Conservation (phyloP, 2,329 filamentous ascomycete species). For the Trichoderma sp. region DNA sequence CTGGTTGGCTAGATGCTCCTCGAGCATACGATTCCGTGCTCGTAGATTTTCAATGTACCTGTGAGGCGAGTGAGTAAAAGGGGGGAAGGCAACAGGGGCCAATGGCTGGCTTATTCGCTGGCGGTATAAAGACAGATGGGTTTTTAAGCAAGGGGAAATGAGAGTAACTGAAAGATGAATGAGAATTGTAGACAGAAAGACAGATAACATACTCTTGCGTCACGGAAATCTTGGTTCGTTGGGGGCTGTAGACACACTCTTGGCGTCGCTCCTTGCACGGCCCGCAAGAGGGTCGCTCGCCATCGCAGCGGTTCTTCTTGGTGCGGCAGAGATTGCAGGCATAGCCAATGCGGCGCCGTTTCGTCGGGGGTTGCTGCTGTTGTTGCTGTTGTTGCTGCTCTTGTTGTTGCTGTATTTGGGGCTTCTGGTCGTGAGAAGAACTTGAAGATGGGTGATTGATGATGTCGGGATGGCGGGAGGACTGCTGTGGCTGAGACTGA, state of each 20-base stretch:
- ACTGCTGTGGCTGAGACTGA: not conserved
- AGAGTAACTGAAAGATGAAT: not conserved
- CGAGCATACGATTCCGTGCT: conserved; percentile 11
- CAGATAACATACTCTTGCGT: conserved; percentile 10
- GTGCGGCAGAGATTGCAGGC: conserved; percentile 9
- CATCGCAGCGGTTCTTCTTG: conserved; percentile 14
- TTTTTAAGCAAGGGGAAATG: not conserved
- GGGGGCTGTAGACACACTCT: conserved; percentile 14
- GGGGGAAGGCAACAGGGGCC: not conserved
- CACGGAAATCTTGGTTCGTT: conserved; percentile 12
- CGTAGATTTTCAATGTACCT: conserved; percentile 16
- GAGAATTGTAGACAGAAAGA: not conserved
- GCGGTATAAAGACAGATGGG: not conserved
- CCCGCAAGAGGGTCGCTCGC: conserved; percentile 10
- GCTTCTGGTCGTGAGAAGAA: not conserved
- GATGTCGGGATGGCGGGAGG: not conserved
- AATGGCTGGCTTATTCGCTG: not conserved
- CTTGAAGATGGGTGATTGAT: not conserved
- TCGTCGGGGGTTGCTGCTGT: not conserved
- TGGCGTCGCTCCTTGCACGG: conserved; percentile 16
- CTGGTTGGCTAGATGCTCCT: conserved; percentile 9
- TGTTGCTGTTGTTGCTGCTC: not conserved
- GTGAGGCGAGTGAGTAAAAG: not conserved
- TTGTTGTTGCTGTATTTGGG: not conserved
- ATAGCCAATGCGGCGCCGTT: conserved; percentile 10